Evolutionary conservation across 1,284 basidiomycete species (phyloP), one percentile per base, ranked within the genome.

Genomic region (Porodaedalea pini): DNA sequence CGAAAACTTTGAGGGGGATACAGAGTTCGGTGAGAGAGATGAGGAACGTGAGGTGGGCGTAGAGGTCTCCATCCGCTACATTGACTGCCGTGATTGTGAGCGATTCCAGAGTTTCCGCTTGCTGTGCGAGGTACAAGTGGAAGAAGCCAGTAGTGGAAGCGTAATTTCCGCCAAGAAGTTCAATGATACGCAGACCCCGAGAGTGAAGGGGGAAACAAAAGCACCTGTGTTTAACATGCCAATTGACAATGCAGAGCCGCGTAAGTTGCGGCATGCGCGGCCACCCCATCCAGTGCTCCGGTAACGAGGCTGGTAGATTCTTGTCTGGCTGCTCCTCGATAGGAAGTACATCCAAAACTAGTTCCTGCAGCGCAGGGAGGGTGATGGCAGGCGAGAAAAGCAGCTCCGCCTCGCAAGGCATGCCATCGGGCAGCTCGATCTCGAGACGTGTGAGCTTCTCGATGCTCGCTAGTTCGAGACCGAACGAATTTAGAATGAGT

Each of bases 341-440:
- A 2, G n/a, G 31, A 21, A 3, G 39, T 2, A 27, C 36, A 27
- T 41, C n/a, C 39, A 51, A n/a, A 7, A 40, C 6, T 7, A 51
- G 29, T 17, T 51, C 50, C 36, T 40, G 50, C 5, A 51, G 36
- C 15, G 50, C 50, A 7, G 50, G 50, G 34, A 51, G 36, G 6
- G 21, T 27, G 19, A 39, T 17, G 13, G 25, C 32, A n/a, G 36
- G 10, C 39, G 36, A 37, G 39, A 39, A 41, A 13, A 51, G 13
- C n/a, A 41, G 17, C 25, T 39, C 13, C 13, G 21, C 31, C 4
- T 25, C 13, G 19, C 50, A 51, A 6, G 34, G 36, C 17, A 51
- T 21, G 21, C 39, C 34, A 2, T 41, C 13, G 5, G 23, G 36
- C n/a, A 51, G 39, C 2, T 37, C 36, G 3, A 51, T 29, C 27